phyloP scores from a whole-genome alignment of 768 basidiomycete species.

The Cytidiella melzeri region DNA sequence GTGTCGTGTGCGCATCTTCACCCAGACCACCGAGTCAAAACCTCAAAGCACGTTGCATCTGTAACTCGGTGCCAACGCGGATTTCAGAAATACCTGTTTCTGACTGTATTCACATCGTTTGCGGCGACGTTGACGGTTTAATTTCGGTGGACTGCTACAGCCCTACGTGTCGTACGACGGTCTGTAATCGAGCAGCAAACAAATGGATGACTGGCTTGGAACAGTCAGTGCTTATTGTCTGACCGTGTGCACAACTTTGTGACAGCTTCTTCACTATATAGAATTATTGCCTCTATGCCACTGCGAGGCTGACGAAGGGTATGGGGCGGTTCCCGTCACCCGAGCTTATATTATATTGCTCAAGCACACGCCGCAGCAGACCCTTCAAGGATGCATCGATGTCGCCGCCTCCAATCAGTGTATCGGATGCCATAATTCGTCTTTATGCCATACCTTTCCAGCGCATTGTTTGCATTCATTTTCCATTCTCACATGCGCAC shows the following conservation, averaged over 20 bases:
- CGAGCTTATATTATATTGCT: too few species aligned
- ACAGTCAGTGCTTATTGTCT: slow-evolving; percentile 1
- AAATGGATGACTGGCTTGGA: slow-evolving; percentile 8
- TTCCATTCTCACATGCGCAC: too few species aligned
- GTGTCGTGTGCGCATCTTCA: slow-evolving; percentile 3
- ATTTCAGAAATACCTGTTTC: slow-evolving; percentile 3
- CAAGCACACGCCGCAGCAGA: too few species aligned
- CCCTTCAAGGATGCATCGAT: too few species aligned
- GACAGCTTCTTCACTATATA: not conserved
- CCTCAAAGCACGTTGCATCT: slow-evolving; percentile 4
- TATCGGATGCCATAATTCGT: too few species aligned
- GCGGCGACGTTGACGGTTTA: slow-evolving; percentile 4
- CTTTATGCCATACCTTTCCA: too few species aligned
- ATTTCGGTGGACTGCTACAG: slow-evolving; percentile 9
- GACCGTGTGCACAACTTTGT: not conserved
- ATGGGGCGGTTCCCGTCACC: too few species aligned
- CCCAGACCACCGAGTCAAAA: slow-evolving; percentile 1
- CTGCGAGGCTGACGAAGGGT: not conserved
- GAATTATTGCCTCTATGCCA: not conserved
- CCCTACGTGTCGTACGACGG: slow-evolving; percentile 7
- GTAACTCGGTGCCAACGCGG: slow-evolving; percentile 6
- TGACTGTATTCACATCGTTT: slow-evolving; percentile 8
- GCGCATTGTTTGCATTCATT: too few species aligned
- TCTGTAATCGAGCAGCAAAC: slow-evolving; percentile 4
- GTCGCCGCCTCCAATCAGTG: too few species aligned